These are phyloP conservation scores for Coccomyxa sp. DNA, from an alignment of 139 green algal species.

Conservation along the genomic window DNA sequence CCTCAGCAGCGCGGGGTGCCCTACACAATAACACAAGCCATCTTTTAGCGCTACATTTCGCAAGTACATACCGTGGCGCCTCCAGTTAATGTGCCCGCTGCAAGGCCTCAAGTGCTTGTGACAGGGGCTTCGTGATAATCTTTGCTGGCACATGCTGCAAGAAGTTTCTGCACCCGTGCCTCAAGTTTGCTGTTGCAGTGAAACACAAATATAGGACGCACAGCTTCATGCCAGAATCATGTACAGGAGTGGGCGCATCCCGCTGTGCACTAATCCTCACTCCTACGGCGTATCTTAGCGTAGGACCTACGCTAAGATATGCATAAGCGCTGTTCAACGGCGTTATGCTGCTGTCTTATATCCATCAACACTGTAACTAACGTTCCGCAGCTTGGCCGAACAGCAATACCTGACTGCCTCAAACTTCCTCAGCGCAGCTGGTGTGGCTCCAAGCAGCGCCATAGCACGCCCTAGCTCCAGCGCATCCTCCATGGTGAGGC, in stretches of 20 bases:
- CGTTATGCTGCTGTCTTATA: not conserved
- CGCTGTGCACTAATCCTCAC: too few species aligned
- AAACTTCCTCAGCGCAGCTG: not conserved
- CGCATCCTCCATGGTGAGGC: slow-evolving; percentile 10
- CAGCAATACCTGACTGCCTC: slow-evolving; percentile 1
- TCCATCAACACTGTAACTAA: not conserved
- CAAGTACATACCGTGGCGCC: not conserved
- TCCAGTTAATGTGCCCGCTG: not conserved
- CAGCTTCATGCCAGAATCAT: too few species aligned
- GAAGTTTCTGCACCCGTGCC: not conserved
- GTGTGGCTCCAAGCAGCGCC: not conserved
- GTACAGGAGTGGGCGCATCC: not conserved
- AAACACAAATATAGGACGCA: too few species aligned
- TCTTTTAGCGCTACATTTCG: not conserved
- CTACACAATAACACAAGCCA: not conserved
- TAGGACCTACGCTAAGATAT: not conserved
- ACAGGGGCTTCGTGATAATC: not conserved
- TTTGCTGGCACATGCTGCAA: not conserved
- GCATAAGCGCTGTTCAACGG: not conserved
- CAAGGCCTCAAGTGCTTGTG: not conserved
- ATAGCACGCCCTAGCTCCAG: slow-evolving; percentile 4
- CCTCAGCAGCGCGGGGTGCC: not conserved
- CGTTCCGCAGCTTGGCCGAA: not conserved
- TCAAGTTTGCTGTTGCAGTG: not conserved
- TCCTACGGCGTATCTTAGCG: not conserved